Percentiles rank a stretch among this genome's conserved stretches.
Conservation (phyloP, 2,329 filamentous ascomycete genomes). For the Colletotrichum filicis region DNA sequence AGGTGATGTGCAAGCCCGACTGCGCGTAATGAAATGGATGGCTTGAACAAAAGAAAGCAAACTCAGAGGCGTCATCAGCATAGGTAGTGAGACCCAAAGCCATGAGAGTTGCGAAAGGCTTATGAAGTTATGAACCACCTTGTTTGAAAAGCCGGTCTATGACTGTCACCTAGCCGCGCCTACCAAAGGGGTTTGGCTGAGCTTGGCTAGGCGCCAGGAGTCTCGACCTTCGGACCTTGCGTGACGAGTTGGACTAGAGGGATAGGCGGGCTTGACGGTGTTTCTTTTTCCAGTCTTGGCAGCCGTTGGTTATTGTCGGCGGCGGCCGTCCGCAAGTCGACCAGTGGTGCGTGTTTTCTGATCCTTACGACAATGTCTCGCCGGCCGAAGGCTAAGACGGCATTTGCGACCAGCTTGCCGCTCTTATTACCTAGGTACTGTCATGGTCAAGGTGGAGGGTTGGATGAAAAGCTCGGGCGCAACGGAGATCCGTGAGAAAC, state of each 20-base stretch:
- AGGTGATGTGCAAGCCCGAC: too few species aligned
- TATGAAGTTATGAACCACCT: too few species aligned
- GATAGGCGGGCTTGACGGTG: background rate
- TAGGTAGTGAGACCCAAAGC: background rate
- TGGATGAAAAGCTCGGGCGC: conserved; percentile 26
- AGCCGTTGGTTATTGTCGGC: conserved; percentile 32
- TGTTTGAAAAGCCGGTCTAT: too few species aligned
- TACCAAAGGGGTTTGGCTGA: background rate
- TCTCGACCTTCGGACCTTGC: conserved; percentile 1
- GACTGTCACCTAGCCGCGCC: too few species aligned
- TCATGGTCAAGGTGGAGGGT: background rate
- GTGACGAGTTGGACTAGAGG: background rate
- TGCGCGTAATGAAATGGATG: background rate
- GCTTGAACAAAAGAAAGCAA: background rate
- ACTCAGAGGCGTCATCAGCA: background rate
- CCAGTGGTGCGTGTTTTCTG: conserved; percentile 17
- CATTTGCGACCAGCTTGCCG: background rate
- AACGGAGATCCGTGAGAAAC: conserved; percentile 16
- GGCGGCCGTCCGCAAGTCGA: conserved; percentile 11
- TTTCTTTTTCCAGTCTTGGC: conserved; percentile 32
- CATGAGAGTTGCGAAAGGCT: background rate
- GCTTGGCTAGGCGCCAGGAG: background rate
- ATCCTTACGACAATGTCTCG: conserved; percentile 20
- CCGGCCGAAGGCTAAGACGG: conserved; percentile 14
- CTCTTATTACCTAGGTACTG: background rate